Percentiles rank a stretch among this genome's conserved stretches.
phyloP scores from a whole-genome alignment of 805 yeast species.

The Barnettozyma sp. region DNA sequence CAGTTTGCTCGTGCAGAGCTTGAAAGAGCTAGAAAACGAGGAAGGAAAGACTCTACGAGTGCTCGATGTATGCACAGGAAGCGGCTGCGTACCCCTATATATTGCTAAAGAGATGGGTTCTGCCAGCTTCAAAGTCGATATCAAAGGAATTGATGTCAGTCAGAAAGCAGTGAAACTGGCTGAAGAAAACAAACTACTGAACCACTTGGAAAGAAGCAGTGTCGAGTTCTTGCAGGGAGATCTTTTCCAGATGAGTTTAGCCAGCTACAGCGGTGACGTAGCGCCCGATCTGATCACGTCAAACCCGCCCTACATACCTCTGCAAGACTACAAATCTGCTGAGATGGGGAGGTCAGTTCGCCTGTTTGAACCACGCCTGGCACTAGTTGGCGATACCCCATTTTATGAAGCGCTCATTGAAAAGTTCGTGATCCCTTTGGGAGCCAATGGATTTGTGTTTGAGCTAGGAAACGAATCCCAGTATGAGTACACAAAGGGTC shows the following conservation, averaged over 20 bases:
- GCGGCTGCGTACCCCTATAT: constrained; percentile 76
- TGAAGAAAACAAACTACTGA: constrained; percentile 38
- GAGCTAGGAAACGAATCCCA: constrained; percentile 69
- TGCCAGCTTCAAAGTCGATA: constrained; percentile 60
- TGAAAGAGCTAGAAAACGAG: constrained; percentile 6
- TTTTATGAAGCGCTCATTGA: constrained; percentile 55
- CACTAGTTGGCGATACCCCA: constrained; percentile 72
- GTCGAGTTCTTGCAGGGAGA: constrained; percentile 8
- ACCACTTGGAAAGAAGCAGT: constrained; percentile 1
- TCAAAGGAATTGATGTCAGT: constrained; percentile 35
- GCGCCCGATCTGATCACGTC: constrained; percentile 53
- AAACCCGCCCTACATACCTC: constrained; percentile 88
- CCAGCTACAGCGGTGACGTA: too few species aligned
- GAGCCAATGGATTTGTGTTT: constrained; percentile 57
- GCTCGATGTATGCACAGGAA: constrained; percentile 77
- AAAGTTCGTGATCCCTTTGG: constrained; percentile 34
- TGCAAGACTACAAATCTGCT: constrained; percentile 34
- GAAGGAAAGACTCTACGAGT: constrained; percentile 25
- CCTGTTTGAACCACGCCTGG: constrained; percentile 66
- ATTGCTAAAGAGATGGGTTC: constrained; percentile 38
- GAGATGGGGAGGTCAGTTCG: constrained; percentile 57
- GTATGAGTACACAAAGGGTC: constrained; percentile 33
- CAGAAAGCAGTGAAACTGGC: constrained; percentile 31
- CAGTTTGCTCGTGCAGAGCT: constrained; percentile 30
- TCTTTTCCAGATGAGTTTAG: too few species aligned